A percentile compares a stretch with the other conserved stretches of the same genome.
Evolutionary conservation across 192 early-diverging fungal species (phyloP).

Genomic region (Pecoramyces ruminantium): DNA sequence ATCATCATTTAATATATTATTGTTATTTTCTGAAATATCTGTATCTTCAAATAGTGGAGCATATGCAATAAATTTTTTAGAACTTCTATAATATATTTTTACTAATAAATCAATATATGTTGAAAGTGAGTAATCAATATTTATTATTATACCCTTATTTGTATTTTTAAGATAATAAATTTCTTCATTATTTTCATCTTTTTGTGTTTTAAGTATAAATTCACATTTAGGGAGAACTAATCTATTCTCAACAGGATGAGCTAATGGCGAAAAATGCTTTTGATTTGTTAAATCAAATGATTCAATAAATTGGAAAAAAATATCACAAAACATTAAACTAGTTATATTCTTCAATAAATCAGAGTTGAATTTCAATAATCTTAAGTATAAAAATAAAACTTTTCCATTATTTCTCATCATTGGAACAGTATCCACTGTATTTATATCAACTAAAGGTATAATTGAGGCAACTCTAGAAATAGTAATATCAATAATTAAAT

Average conservation of each 20-base stretch:
- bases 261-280: neutral
- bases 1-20: too few species aligned
- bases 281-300: neutral
- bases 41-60: neutral
- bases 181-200: neutral
- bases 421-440: neutral
- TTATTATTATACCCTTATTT: neutral
- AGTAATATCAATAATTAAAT: neutral
- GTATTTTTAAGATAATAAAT: neutral
- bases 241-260: neutral
- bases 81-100: neutral
- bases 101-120: neutral
- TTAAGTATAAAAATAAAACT: neutral
- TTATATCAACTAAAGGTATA: neutral
- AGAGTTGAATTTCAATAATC: neutral
- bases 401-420: neutral
- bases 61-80: neutral
- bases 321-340: neutral
- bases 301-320: neutral
- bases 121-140: neutral
- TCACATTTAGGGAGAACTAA: neutral
- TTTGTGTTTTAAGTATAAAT: neutral
- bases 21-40: too few species aligned
- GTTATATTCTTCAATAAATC: neutral
- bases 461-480: neutral